Conservation (phyloP, 306 rosid genomes). For the Amphicarpaea edgeworthii region DNA sequence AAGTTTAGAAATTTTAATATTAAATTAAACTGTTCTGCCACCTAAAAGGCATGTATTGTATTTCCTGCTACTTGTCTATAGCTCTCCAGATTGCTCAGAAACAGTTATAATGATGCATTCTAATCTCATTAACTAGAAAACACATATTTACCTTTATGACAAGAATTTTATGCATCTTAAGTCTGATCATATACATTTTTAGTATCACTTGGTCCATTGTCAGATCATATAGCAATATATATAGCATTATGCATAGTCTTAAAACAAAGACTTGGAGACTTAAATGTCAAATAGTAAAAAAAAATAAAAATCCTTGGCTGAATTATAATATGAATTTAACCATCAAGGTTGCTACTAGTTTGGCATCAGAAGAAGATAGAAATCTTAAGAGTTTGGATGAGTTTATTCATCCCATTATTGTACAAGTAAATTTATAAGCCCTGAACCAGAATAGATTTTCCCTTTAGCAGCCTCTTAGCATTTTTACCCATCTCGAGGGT, state of each 20-base stretch:
- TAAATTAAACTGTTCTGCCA: background rate
- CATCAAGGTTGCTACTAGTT: background rate
- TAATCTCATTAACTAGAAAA: slow-evolving; percentile 15
- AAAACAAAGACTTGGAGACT: slow-evolving; percentile 11
- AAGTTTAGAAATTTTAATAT: slow-evolving; percentile 48
- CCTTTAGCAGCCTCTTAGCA: background rate
- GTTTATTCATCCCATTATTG: slow-evolving; percentile 6
- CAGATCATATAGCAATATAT: background rate
- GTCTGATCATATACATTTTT: slow-evolving; percentile 18
- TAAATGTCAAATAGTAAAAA: background rate
- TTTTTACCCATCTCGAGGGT: background rate
- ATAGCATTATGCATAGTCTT: slow-evolving; percentile 27
- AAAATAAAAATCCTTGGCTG: background rate
- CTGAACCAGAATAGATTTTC: background rate
- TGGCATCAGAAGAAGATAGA: background rate
- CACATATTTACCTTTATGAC: slow-evolving; percentile 15
- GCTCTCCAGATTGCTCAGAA: slow-evolving; percentile 26
- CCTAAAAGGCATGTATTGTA: slow-evolving; percentile 9
- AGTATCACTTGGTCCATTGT: background rate
- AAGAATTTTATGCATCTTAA: slow-evolving; percentile 23
- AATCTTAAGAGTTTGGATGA: background rate
- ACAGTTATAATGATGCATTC: slow-evolving; percentile 23
- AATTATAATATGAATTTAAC: background rate
- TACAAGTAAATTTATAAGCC: slow-evolving; percentile 7
- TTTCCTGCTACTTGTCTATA: background rate